These are phyloP conservation scores for Saitozyma sp. DNA, from an alignment of 768 basidiomycete species.

Conservation along the genomic window DNA sequence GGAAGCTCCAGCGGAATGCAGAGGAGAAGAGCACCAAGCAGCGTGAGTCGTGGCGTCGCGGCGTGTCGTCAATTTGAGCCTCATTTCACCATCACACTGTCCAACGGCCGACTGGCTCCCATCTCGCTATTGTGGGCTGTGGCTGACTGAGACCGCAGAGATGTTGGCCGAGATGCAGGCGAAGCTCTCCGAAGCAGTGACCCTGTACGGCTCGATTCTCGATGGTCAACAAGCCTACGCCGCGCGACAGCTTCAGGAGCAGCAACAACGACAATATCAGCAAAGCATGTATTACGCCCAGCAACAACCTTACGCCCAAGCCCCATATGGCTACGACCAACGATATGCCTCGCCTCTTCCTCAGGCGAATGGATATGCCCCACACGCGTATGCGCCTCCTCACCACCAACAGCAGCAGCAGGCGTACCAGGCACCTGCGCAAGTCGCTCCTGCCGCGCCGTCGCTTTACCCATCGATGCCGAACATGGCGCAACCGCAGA, in stretches of 20 bases:
- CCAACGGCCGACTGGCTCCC: no score
- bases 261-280: slow-evolving; percentile 39
- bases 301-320: slow-evolving; percentile 31
- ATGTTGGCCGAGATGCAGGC: slow-evolving; percentile 90
- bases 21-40: slow-evolving; percentile 85
- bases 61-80: neutral
- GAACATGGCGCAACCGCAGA: slow-evolving; percentile 36
- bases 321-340: slow-evolving; percentile 18
- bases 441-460: slow-evolving; percentile 14
- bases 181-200: slow-evolving; percentile 87
- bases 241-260: slow-evolving; percentile 38
- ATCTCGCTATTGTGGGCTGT: neutral
- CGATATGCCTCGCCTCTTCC: slow-evolving; percentile 18
- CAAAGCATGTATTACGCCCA: slow-evolving; percentile 29
- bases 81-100: neutral
- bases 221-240: slow-evolving; percentile 67
- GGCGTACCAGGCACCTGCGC: slow-evolving; percentile 24
- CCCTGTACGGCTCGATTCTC: slow-evolving; percentile 82
- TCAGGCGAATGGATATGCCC: slow-evolving; percentile 14
- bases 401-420: neutral
- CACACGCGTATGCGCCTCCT: slow-evolving; percentile 17
- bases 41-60: slow-evolving; percentile 59
- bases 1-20: slow-evolving; percentile 77
- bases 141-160: slow-evolving; percentile 57
- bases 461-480: slow-evolving; percentile 44